Evolutionary conservation across 768 basidiomycete species (phyloP).

Genomic region (Candolleomyces efflorescens): DNA sequence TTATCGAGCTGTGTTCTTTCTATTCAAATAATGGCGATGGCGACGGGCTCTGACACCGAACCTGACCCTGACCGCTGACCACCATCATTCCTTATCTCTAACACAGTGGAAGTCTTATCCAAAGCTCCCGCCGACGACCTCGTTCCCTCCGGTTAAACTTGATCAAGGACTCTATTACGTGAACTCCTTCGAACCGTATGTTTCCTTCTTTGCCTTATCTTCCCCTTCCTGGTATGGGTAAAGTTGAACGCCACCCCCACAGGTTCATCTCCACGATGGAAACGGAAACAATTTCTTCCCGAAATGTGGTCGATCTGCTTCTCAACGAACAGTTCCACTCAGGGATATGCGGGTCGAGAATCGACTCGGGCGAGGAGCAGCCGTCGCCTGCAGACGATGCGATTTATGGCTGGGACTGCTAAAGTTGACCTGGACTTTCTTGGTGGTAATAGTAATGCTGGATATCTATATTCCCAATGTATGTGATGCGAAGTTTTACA

Average conservation of each 20-base stretch:
- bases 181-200: conserved; percentile 87
- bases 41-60: no score
- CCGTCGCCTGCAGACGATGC: conserved; percentile 31
- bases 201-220: conserved; percentile 14
- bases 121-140: conserved; percentile 56
- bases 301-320: conserved; percentile 79
- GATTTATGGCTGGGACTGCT: conserved; percentile 79
- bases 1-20: no score
- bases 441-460: conserved; percentile 9
- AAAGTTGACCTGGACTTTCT: no score
- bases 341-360: conserved; percentile 57
- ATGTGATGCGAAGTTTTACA: conserved; percentile 1
- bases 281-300: conserved; percentile 78
- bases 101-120: conserved; percentile 80
- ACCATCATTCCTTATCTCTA: not conserved
- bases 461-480: conserved; percentile 13
- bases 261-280: conserved; percentile 94
- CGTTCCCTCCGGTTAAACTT: conserved; percentile 76
- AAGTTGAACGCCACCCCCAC: not conserved
- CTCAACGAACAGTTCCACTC: conserved; percentile 68
- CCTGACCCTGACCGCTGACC: not conserved
- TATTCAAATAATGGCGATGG: no score
- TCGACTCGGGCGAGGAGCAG: conserved; percentile 9
- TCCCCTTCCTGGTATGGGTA: conserved; percentile 3
- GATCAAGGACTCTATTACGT: conserved; percentile 84